Base-by-base conservation (phyloP, 2,329 filamentous ascomycete genomes). In the Pezicula radicicola region DNA sequence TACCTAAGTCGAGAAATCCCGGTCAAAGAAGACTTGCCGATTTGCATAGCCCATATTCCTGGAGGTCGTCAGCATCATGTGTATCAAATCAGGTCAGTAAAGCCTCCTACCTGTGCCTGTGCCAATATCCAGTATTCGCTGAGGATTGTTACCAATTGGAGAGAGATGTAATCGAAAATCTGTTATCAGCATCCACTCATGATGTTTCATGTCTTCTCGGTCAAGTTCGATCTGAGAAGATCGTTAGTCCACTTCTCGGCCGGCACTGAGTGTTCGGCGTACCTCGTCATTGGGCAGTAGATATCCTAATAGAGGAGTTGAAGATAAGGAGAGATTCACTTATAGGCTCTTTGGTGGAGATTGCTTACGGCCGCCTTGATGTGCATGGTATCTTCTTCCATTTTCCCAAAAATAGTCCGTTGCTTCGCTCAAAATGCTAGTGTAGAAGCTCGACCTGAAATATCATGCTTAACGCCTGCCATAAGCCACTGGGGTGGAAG, bases 91-190 rank as follows among this genome's bases (percentile, higher is more conserved):
- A 39, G 36, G 10, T 41, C 13, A 16, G 10, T 16, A 4, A 39
- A 37, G 61, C 60, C 16, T 64, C 16, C 62, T 61, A 35, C 68
- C 67, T 4, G 68, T 71, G 8, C 68, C 68, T 2, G 69, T 71
- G 3, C 69, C 68, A 28, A 71, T 53, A 37, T 72, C 68, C 15
- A 72, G 51, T 13, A 72, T 67, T 42, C 57, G 63, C 41, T 72
- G 66, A 9, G 65, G 63, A 40, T 66, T 56, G 6, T 66, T 55
- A 18, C 54, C 59, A 30, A 76, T 54, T 1, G 72, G 73, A 19
- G 72, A 65, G 39, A 67, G 50, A 39, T 52, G 50, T n/a, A 52
- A 41, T 30, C 44, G 50, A 5, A 44, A 44, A 9, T 52, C 33
- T 3, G 50, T 52, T 30, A 52, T 37, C 28, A 52, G 35, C 33